phyloP scores from a whole-genome alignment of 768 basidiomycete genomes.

The Leccinum arenicola region DNA sequence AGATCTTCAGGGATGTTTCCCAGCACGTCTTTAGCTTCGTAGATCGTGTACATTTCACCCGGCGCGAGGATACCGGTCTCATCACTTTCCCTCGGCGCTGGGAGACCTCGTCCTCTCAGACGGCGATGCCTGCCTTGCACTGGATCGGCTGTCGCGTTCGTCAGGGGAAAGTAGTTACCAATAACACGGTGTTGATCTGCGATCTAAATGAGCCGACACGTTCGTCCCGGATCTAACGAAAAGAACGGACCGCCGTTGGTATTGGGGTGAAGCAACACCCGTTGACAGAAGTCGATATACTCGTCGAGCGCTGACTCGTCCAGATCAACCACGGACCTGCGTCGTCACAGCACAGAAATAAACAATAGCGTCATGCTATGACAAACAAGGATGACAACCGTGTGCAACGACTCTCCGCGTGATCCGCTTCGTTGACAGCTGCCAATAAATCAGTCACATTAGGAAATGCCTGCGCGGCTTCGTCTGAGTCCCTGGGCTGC shows the following conservation, averaged over 20 bases:
- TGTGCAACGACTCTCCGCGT: slow-evolving; percentile 36
- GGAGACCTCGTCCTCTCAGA: slow-evolving; percentile 7
- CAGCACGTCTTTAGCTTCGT: slow-evolving; percentile 61
- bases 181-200: slow-evolving; percentile 32
- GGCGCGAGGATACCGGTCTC: slow-evolving; percentile 36
- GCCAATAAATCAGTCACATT: slow-evolving; percentile 46
- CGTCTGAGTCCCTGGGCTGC: slow-evolving; percentile 42
- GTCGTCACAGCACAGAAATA: slow-evolving; percentile 1
- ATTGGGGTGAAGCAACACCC: slow-evolving; percentile 41
- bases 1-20: slow-evolving; percentile 56
- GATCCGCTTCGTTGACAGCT: slow-evolving; percentile 37
- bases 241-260: slow-evolving; percentile 22
- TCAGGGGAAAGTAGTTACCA: slow-evolving; percentile 43
- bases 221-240: slow-evolving; percentile 11
- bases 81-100: slow-evolving; percentile 9
- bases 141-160: not conserved
- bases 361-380: slow-evolving; percentile 6
- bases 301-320: slow-evolving; percentile 52
- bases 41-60: slow-evolving; percentile 63
- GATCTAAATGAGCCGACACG: slow-evolving; percentile 6
- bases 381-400: slow-evolving; percentile 44
- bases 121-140: not conserved
- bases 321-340: slow-evolving; percentile 55
- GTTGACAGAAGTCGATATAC: slow-evolving; percentile 65
- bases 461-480: slow-evolving; percentile 63